Percentiles rank a stretch among this genome's conserved stretches.
Conservation (phyloP, 208 protist species). For the Trypanosoma vivax region DNA sequence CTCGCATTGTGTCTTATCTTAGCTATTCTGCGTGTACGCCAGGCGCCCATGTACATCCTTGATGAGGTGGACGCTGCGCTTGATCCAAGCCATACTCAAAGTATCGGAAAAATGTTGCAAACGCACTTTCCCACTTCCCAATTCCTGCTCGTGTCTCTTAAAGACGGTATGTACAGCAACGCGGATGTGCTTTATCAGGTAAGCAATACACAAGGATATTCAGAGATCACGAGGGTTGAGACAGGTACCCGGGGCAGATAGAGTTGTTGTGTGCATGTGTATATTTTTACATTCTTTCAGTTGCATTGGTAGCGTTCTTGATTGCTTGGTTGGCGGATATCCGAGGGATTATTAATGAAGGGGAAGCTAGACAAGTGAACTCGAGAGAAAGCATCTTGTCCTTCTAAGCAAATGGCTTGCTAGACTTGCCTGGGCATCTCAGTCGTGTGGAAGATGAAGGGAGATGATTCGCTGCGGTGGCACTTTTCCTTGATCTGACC, state of each 20-base stretch:
- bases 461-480: too few relatives aligned
- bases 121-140: conserved; percentile 96
- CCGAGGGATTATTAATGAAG: too few relatives aligned
- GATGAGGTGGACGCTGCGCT: conserved; percentile 99
- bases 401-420: too few relatives aligned
- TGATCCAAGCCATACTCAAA: conserved; percentile 99
- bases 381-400: too few relatives aligned
- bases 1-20: conserved; percentile 99
- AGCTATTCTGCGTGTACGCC: conserved; percentile 97
- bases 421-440: too few relatives aligned
- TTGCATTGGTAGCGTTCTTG: too few relatives aligned
- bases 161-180: conserved; percentile 99
- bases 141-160: conserved; percentile 99
- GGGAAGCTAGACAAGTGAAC: too few relatives aligned
- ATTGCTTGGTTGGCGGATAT: too few relatives aligned
- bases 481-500: too few relatives aligned
- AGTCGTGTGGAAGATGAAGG: too few relatives aligned
- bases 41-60: conserved; percentile 99
- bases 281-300: too few relatives aligned
- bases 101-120: conserved; percentile 97
- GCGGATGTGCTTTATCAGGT: conserved; percentile 99
- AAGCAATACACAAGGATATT: conserved; percentile 90
- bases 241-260: conserved; percentile 25
- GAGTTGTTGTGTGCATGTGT: conserved; percentile 98
- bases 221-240: conserved; percentile 68